Conservation (phyloP, 2,329 filamentous ascomycete species). For the Nigrograna mackinnonii region DNA sequence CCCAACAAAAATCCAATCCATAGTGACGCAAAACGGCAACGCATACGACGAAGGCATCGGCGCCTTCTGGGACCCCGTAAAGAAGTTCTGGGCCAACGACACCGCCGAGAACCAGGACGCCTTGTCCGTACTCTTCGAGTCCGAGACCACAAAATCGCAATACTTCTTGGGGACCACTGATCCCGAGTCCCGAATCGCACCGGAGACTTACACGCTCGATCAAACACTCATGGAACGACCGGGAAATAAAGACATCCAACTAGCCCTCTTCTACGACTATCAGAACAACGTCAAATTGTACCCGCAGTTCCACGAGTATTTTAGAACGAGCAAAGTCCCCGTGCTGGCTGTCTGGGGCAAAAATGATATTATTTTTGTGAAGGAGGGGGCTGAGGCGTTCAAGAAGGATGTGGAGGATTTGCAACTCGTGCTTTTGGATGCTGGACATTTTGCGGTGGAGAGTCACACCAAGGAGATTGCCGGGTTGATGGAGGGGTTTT, state of each 20-base stretch:
- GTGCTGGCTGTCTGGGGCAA: conserved; percentile 63
- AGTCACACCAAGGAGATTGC: conserved; percentile 39
- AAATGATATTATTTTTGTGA: conserved; percentile 57
- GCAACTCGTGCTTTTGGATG: conserved; percentile 56
- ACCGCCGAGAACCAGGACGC: conserved; percentile 24
- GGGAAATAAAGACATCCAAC: conserved; percentile 57
- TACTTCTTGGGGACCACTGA: conserved; percentile 48
- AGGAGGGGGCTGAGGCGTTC: conserved; percentile 58
- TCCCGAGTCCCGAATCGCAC: conserved; percentile 38
- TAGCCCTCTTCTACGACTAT: conserved; percentile 63
- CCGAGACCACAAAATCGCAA: conserved; percentile 42
- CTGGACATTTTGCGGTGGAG: conserved; percentile 60
- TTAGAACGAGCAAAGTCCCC: conserved; percentile 55
- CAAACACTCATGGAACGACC: conserved; percentile 54
- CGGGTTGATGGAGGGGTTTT: conserved; percentile 39
- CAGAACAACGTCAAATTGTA: conserved; percentile 59
- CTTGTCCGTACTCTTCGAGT: conserved; percentile 15
- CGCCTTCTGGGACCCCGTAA: conserved; percentile 55
- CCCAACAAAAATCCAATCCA: conserved; percentile 53
- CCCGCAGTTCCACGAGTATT: conserved; percentile 59
- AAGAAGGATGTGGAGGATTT: conserved; percentile 53
- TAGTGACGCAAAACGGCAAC: conserved; percentile 65
- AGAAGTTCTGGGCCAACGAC: conserved; percentile 50
- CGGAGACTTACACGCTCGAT: conserved; percentile 56
- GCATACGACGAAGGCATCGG: conserved; percentile 60